Evolutionary conservation across 108 stramenopile genomes (phyloP).

Genomic region (Nannochloropsis gaditana): DNA sequence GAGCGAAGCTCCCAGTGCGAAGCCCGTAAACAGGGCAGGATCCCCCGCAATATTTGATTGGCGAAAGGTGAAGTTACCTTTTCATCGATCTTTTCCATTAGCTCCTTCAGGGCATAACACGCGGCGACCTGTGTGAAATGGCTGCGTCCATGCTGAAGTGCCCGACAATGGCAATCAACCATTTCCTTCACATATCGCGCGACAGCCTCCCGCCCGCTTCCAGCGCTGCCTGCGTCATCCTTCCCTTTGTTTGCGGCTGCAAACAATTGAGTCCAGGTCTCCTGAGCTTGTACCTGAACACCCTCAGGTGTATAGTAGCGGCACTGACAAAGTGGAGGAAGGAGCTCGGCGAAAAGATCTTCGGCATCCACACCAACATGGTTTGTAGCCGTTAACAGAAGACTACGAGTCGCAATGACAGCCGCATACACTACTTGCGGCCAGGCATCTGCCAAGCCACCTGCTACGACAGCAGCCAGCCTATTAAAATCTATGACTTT

Average conservation of each 20-base stretch:
- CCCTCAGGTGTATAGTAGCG: not conserved
- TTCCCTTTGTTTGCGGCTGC: not conserved
- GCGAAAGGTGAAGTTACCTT: not conserved
- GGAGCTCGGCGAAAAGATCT: not conserved
- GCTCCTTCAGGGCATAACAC: not conserved
- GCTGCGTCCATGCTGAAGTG: not conserved
- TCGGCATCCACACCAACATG: not conserved
- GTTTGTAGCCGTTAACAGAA: not conserved
- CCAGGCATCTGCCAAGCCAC: not conserved
- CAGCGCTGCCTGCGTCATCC: not conserved
- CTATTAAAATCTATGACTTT: not conserved
- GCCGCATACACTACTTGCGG: not conserved
- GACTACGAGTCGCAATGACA: not conserved
- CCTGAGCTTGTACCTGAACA: conserved; percentile 1
- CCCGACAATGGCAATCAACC: not conserved
- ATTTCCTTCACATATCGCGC: conserved; percentile 3
- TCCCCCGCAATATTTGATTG: not conserved
- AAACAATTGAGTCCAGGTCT: not conserved
- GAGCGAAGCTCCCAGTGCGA: not conserved
- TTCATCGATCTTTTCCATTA: not conserved
- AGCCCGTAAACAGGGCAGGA: not conserved
- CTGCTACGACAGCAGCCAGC: not conserved
- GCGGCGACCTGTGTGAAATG: not conserved
- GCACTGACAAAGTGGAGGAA: not conserved
- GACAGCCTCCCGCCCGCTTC: not conserved